Evolutionary conservation across 1,284 basidiomycete species (phyloP), one percentile per base, ranked within the genome.

Genomic region (Ganoderma meredithae): DNA sequence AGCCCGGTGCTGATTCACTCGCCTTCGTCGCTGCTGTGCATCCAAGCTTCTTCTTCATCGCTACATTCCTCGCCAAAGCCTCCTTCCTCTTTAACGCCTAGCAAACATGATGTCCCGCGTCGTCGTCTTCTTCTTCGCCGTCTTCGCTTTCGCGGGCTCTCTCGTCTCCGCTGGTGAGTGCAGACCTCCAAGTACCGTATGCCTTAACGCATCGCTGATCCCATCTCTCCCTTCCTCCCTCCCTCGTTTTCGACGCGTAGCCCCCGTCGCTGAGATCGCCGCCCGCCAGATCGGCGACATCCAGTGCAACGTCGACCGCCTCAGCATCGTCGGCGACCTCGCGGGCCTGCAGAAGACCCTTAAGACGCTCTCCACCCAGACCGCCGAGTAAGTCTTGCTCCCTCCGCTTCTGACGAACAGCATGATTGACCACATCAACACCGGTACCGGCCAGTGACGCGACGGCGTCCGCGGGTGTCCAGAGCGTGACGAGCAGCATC

Each of bases 281-380:
- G 67, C 69, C 53, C 79, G 80, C 60, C 79, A 79, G 71, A 66
- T 79, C 41, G 79, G 79, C 19, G 74, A 78, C 72, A 65, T 81
- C 25, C 72, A 77, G 62, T 82, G 82, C 75, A 81, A 81, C 69
- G 47, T 78, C 33, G 79, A 81, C 60, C 79, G 80, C 27, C 71
- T 79, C 22, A 67, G 75, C 62, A 81, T 79, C 62, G 80, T 81
- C 31, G 60, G 71, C 9, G 71, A 71, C 41, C 74, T 82, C 61
- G 74, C 74, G 3, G 65, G 67, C 22, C 75, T 81, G 8, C 77
- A 75, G 60, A 66, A 66, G n/a, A 78, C 78, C 8, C 76, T 81
- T 33, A 66, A 76, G 52, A 72, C 72, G 22, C 74, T 81, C 41
- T 67, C 68, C 15, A 56, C 60, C 27, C 53, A 69, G n/a, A 22